Conservation (phyloP, 352 stramenopile genomes). For the Phytopythium vexans region DNA sequence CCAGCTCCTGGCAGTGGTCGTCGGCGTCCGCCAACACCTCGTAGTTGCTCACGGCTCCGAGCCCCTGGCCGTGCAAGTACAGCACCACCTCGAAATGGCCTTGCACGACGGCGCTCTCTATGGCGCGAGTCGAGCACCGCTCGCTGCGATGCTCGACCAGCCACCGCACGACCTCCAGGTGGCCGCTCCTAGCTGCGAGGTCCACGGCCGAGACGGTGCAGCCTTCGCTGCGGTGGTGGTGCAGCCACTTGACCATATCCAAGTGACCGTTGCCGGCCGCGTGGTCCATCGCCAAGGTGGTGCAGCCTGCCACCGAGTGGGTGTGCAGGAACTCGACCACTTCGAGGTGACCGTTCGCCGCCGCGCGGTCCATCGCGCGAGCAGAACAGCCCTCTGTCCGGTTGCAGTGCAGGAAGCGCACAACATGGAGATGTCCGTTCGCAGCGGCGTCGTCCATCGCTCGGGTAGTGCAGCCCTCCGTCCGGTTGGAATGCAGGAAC, state of each 20-base stretch:
- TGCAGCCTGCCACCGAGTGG: conserved; percentile 22
- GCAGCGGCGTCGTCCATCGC: conserved; percentile 24
- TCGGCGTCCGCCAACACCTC: too few species aligned
- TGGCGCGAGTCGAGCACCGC: too few species aligned
- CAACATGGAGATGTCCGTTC: conserved; percentile 20
- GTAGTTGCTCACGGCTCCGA: too few species aligned
- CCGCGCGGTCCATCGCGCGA: conserved; percentile 13
- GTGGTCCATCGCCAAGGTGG: too few species aligned
- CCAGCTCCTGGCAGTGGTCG: too few species aligned
- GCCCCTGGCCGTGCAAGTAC: too few species aligned
- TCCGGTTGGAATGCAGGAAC: conserved; percentile 25
- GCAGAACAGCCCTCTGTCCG: conserved; percentile 13
- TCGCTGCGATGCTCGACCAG: conserved; percentile 26
- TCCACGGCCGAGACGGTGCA: conserved; percentile 24
- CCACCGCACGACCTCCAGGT: conserved; percentile 27
- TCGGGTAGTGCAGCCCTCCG: conserved; percentile 23
- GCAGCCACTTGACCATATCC: too few species aligned
- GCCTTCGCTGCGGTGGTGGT: too few species aligned
- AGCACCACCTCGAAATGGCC: too few species aligned
- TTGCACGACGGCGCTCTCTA: too few species aligned
- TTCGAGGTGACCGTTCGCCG: conserved; percentile 9
- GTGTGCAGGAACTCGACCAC: conserved; percentile 19
- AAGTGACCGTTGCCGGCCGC: too few species aligned
- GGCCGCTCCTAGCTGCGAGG: conserved; percentile 16
- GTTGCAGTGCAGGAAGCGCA: conserved; percentile 19